Percentiles rank a stretch among this genome's conserved stretches.
phyloP scores from a whole-genome alignment of 164 flowering plant genomes.

The Vitis rotundifolia region DNA sequence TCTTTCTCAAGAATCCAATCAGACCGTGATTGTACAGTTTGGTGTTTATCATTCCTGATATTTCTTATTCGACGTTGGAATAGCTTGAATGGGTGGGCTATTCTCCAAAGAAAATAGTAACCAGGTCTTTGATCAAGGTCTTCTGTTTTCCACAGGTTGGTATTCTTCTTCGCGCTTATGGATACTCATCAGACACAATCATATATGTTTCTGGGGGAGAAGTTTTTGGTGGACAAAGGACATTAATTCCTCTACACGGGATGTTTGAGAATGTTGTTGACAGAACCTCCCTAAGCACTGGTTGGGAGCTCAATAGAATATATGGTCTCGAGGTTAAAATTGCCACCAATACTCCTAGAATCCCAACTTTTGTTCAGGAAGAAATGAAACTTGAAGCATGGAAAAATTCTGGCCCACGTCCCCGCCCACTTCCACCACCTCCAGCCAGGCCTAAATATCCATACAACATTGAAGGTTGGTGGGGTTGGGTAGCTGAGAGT shows the following conservation, averaged over 20 bases:
- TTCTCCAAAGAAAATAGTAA: background rate
- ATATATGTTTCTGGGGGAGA: conserved; percentile 93
- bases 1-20: no score
- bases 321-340: conserved; percentile 75
- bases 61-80: no score
- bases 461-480: conserved; percentile 96
- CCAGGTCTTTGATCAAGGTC: background rate
- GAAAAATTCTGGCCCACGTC: conserved; percentile 85
- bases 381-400: conserved; percentile 53
- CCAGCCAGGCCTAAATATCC: conserved; percentile 83
- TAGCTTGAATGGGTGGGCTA: background rate
- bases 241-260: conserved; percentile 77
- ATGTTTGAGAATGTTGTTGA: conserved; percentile 97
- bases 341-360: conserved; percentile 25
- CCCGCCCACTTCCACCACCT: conserved; percentile 96
- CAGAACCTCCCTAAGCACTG: conserved; percentile 73
- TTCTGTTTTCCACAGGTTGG: conserved; percentile 59
- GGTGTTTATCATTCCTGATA: no score
- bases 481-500: conserved; percentile 99
- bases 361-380: conserved; percentile 44
- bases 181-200: conserved; percentile 81
- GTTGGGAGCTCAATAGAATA: conserved; percentile 60
- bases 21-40: no score
- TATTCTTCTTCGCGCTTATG: conserved; percentile 90
- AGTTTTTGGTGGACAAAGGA: conserved; percentile 91